A percentile compares a stretch with the other conserved stretches of the same genome.
Evolutionary conservation across 371 early-diverging fungal genomes (phyloP).

Genomic region (Thermomucor indicae-seudaticae): DNA sequence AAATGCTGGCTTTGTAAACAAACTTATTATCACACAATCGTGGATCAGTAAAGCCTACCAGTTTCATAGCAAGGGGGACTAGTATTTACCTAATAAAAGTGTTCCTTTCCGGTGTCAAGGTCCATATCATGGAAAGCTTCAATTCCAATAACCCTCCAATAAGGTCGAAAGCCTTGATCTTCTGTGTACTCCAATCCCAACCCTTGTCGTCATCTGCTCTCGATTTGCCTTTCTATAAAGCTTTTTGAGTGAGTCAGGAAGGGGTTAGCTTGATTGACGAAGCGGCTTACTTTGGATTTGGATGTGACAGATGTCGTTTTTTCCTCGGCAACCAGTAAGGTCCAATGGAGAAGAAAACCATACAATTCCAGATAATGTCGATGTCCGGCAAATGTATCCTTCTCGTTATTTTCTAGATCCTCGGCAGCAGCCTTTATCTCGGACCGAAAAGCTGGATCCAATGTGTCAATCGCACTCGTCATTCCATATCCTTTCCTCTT

Average conservation of each 20-base stretch:
- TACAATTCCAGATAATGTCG: slow-evolving; percentile 68
- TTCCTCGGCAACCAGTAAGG: slow-evolving; percentile 60
- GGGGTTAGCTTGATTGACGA: background rate
- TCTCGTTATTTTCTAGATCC: slow-evolving; percentile 60
- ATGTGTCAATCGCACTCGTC: background rate
- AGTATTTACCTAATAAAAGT: slow-evolving; percentile 56
- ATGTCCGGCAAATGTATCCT: slow-evolving; percentile 64
- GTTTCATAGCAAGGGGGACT: background rate
- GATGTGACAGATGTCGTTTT: slow-evolving; percentile 38
- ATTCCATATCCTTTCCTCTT: no score
- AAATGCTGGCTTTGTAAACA: slow-evolving; percentile 83
- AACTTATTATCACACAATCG: slow-evolving; percentile 29
- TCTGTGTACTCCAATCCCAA: slow-evolving; percentile 61
- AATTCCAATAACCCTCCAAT: slow-evolving; percentile 56
- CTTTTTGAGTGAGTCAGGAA: no score
- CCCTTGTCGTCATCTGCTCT: slow-evolving; percentile 22
- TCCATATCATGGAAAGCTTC: slow-evolving; percentile 75
- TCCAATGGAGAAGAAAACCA: slow-evolving; percentile 74
- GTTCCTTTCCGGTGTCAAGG: slow-evolving; percentile 73
- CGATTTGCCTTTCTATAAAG: slow-evolving; percentile 30
- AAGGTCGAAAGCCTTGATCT: slow-evolving; percentile 49
- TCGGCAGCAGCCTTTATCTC: slow-evolving; percentile 55
- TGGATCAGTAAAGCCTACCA: no score
- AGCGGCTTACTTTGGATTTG: slow-evolving; percentile 10
- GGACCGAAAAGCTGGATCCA: slow-evolving; percentile 56